Percentiles rank a stretch among this genome's conserved stretches.
phyloP scores from a whole-genome alignment of 2,329 filamentous ascomycete species.

The Lecanicillium sp. region DNA sequence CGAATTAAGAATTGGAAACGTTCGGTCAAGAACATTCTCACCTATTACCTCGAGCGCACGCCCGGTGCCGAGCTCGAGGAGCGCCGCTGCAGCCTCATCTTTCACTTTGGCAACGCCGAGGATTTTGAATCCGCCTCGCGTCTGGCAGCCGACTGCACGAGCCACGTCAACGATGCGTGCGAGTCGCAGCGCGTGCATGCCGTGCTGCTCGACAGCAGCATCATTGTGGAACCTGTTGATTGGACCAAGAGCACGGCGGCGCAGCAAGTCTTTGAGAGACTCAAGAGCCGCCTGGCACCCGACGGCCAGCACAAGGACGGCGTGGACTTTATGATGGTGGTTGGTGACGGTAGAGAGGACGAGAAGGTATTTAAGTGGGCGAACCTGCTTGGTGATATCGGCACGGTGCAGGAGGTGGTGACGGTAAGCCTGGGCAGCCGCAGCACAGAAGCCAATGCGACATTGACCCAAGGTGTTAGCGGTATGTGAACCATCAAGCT shows the following conservation, averaged over 20 bases:
- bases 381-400: constrained; percentile 60
- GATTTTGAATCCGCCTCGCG: constrained; percentile 69
- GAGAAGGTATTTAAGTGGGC: constrained; percentile 95
- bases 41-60: constrained; percentile 84
- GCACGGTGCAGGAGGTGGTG: constrained; percentile 61
- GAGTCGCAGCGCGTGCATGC: constrained; percentile 79
- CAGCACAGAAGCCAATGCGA: constrained; percentile 82
- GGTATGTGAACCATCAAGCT: constrained; percentile 47
- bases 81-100: constrained; percentile 84
- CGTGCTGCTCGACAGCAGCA: constrained; percentile 69
- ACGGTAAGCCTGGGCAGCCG: constrained; percentile 82
- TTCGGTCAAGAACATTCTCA: constrained; percentile 73
- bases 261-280: constrained; percentile 60
- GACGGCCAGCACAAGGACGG: constrained; percentile 29
- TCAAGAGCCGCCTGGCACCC: constrained; percentile 34
- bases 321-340: constrained; percentile 81
- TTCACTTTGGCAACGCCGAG: constrained; percentile 80
- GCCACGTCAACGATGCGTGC: constrained; percentile 92
- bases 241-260: constrained; percentile 87
- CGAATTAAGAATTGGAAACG: constrained; percentile 75
- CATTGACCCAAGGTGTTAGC: constrained; percentile 84
- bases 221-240: constrained; percentile 78
- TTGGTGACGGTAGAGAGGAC: constrained; percentile 87
- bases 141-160: constrained; percentile 83
- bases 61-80: constrained; percentile 85